Percentiles rank a stretch among this genome's conserved stretches.
phyloP scores from a whole-genome alignment of 2,329 filamentous ascomycete species.

The Ophiostoma novo-ulmi region DNA sequence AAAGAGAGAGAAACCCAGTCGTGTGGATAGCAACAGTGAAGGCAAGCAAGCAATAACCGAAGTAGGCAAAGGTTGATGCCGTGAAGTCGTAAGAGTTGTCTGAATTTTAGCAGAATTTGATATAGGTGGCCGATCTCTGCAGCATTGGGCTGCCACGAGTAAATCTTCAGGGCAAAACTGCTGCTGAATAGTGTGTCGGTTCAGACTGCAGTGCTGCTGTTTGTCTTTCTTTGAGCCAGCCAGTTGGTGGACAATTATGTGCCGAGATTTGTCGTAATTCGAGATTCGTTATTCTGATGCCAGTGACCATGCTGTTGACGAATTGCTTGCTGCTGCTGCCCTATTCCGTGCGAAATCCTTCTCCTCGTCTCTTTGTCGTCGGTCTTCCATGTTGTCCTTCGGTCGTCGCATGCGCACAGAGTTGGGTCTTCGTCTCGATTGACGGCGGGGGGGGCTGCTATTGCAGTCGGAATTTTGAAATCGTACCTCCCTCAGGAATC shows the following conservation, averaged over 20 bases:
- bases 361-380: neutral
- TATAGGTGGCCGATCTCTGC: neutral
- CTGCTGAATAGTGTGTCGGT: neutral
- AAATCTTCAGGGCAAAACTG: neutral
- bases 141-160: neutral
- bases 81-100: neutral
- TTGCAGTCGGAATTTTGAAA: neutral
- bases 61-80: neutral
- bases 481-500: conserved; percentile 88
- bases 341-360: neutral
- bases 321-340: conserved; percentile 1
- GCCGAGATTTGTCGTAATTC: neutral
- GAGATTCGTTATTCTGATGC: neutral
- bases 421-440: conserved; percentile 4
- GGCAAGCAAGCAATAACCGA: neutral
- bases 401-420: conserved; percentile 21
- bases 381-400: conserved; percentile 2
- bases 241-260: neutral
- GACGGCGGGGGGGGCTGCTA: conserved; percentile 8
- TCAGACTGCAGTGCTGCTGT: neutral
- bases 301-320: neutral
- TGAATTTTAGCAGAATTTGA: neutral
- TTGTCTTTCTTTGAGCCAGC: neutral
- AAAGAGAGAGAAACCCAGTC: neutral
- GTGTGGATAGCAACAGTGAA: neutral